A percentile compares a stretch with the other conserved stretches of the same genome.
Conservation (phyloP, 2,329 filamentous ascomycete genomes). For the Monilinia laxa region DNA sequence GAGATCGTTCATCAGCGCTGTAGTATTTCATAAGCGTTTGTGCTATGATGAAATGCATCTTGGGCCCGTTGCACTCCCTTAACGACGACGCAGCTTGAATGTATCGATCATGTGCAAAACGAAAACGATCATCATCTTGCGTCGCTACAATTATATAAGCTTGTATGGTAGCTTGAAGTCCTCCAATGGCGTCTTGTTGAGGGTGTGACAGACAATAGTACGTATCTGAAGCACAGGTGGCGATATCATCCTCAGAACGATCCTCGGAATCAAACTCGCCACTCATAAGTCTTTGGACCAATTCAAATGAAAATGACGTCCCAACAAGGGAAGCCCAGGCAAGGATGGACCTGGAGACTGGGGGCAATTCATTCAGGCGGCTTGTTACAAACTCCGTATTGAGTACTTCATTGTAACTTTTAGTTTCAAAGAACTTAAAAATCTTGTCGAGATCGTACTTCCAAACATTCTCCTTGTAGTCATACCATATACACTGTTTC, state of each 20-base stretch:
- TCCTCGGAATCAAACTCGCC: conserved; percentile 65
- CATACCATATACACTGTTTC: conserved; percentile 87
- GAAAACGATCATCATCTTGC: conserved; percentile 82
- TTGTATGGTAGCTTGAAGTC: conserved; percentile 78
- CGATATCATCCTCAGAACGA: conserved; percentile 35
- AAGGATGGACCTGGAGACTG: conserved; percentile 72
- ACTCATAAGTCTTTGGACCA: conserved; percentile 74
- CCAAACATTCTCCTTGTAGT: conserved; percentile 81
- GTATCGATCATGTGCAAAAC: conserved; percentile 86
- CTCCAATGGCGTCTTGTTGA: conserved; percentile 68
- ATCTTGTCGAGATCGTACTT: conserved; percentile 81
- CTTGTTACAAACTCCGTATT: conserved; percentile 80
- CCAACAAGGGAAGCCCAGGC: conserved; percentile 85
- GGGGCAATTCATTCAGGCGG: conserved; percentile 72
- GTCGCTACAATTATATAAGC: conserved; percentile 78
- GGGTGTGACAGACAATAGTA: conserved; percentile 47
- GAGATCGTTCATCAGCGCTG: conserved; percentile 56
- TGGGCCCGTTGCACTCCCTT: conserved; percentile 65
- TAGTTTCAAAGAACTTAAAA: conserved; percentile 79
- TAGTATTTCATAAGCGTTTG: conserved; percentile 76
- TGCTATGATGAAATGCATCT: conserved; percentile 91
- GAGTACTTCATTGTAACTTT: conserved; percentile 75
- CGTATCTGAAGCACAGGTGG: conserved; percentile 40
- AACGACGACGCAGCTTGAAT: conserved; percentile 71
- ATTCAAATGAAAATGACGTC: conserved; percentile 76